Base-by-base conservation (phyloP, 306 rosid genomes). In the Castanospermum australe region DNA sequence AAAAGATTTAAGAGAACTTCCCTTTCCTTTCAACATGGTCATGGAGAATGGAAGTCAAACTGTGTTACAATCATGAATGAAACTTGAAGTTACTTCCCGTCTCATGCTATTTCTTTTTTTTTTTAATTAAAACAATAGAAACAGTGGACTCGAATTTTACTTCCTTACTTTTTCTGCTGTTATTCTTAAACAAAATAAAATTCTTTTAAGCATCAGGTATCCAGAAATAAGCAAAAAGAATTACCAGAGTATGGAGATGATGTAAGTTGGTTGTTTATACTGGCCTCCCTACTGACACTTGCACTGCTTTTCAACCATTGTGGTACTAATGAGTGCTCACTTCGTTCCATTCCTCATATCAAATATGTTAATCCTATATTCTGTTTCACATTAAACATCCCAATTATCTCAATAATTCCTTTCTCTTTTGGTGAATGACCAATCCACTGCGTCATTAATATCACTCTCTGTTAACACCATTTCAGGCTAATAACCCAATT, bases 371-470 rank as follows among this genome's bases (percentile, higher is more conserved):
- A 12, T 69, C 15, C 60, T 10, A 47, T 30, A 17, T 8, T 8
- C 61, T 17, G 38, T 41, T 14, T 28, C 74, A 3, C 25, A 36
- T 45, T 5, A 15, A 25, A 68, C 42, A 68, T 25, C 47, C 48
- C 44, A 44, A 69, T 33, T 47, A 60, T 60, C 30, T 69, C 48
- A n/a, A n/a, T 69, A 60, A 69, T 47, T 60, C 75, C 47, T 30
- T 69, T 42, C 5, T 60, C 60, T 39, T 47, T 44, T 9, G 48
- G 48, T 14, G 75, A 17, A 4, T 20, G 75, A n/a, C 48, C 60
- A 48, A 25, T 69, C 48, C 60, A 24, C 28, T 28, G 60, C 75
- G n/a, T n/a, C n/a, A n/a, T n/a, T n/a, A n/a, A n/a, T n/a, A n/a
- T n/a, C n/a, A n/a, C n/a, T n/a, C n/a, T n/a, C n/a, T n/a, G n/a